Percentiles rank a stretch among this genome's conserved stretches.
These are phyloP conservation scores for Opeltia flavorubescens DNA, from an alignment of 495 filamentous ascomycete genomes.

Conservation along the genomic window DNA sequence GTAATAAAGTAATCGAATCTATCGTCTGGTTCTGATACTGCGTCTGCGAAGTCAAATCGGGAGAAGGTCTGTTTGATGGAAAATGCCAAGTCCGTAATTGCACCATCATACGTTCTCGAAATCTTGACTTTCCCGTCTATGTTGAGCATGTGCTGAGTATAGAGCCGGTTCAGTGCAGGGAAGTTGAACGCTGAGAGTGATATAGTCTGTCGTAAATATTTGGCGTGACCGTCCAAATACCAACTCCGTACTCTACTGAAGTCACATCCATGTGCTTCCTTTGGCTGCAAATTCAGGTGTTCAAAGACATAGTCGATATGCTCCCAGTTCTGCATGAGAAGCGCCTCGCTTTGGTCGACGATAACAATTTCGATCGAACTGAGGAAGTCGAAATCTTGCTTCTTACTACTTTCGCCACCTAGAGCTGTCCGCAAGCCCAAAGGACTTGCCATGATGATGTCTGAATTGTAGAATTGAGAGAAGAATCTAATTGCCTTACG, in stretches of 20 bases:
- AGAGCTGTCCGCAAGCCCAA: constrained; percentile 82
- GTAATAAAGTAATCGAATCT: constrained; percentile 87
- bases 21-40: constrained; percentile 63
- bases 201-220: constrained; percentile 70
- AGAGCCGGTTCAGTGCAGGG: constrained; percentile 72
- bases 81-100: constrained; percentile 45
- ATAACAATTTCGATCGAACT: constrained; percentile 83
- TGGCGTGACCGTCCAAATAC: constrained; percentile 80
- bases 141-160: constrained; percentile 64
- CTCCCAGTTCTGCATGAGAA: constrained; percentile 98
- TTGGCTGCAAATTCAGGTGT: constrained; percentile 82
- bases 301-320: constrained; percentile 81
- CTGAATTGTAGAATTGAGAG: constrained; percentile 87
- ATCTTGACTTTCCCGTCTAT: constrained; percentile 61
- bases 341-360: constrained; percentile 81
- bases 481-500: constrained; percentile 91
- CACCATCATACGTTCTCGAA: constrained; percentile 48
- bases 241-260: constrained; percentile 80
- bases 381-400: constrained; percentile 80
- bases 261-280: constrained; percentile 83
- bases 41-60: constrained; percentile 59
- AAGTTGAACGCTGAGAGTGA: constrained; percentile 70
- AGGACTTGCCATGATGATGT: constrained; percentile 83
- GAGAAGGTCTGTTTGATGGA: constrained; percentile 76
- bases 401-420: constrained; percentile 59